A percentile compares a stretch with the other conserved stretches of the same genome.
These are phyloP conservation scores for Crucibulum laeve DNA, from an alignment of 768 basidiomycete species.

Conservation along the genomic window DNA sequence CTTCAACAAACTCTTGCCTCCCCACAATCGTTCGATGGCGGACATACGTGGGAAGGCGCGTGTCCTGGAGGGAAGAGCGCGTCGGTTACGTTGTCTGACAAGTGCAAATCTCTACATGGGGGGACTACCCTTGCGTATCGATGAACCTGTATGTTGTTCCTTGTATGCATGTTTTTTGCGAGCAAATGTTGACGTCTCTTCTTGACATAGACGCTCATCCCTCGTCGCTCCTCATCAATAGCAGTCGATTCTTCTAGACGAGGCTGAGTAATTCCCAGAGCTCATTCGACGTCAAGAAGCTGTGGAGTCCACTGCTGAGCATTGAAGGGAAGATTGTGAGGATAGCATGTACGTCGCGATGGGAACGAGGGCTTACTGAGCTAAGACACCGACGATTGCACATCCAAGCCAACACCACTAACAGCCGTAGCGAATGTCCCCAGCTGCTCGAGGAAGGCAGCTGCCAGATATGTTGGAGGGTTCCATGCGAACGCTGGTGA, in stretches of 20 bases:
- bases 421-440: too few species aligned
- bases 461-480: too few species aligned
- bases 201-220: slow-evolving; percentile 49
- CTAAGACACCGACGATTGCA: slow-evolving; percentile 29
- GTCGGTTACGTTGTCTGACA: slow-evolving; percentile 53
- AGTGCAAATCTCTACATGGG: slow-evolving; percentile 84
- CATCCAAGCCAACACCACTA: slow-evolving; percentile 14
- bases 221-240: slow-evolving; percentile 73
- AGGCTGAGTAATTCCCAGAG: slow-evolving; percentile 66
- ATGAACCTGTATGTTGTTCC: slow-evolving; percentile 47
- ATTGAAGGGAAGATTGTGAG: slow-evolving; percentile 12
- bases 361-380: slow-evolving; percentile 37
- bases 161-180: neutral
- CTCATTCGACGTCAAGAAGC: slow-evolving; percentile 14
- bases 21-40: slow-evolving; percentile 8
- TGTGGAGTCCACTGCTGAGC: neutral
- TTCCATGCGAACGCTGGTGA: slow-evolving; percentile 21
- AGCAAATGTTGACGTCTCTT: slow-evolving; percentile 2
- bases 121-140: slow-evolving; percentile 70
- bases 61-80: slow-evolving; percentile 19
- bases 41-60: slow-evolving; percentile 16
- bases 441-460: too few species aligned
- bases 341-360: slow-evolving; percentile 27
- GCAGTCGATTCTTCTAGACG: slow-evolving; percentile 78
- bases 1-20: slow-evolving; percentile 14